Evolutionary conservation across 1,284 basidiomycete species (phyloP), one percentile per base, ranked within the genome.

Genomic region (Moesziomyces aphidis): DNA sequence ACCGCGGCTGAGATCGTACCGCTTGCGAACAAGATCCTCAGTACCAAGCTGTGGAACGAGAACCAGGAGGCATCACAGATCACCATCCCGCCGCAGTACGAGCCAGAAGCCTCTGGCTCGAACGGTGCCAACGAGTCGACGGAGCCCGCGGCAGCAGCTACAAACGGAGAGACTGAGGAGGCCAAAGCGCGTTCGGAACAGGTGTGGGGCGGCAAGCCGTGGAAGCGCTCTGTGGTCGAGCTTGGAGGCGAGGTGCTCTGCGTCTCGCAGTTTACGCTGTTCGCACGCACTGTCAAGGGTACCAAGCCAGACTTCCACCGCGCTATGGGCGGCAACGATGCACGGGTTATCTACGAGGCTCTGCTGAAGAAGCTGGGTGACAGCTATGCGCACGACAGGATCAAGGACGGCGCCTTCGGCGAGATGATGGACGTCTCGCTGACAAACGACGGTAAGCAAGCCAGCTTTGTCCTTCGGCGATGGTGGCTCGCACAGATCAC

Each of bases 361-460:
- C 55, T 83, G 22, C 66, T 83, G 42, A 61, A 54, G 28, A 67
- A 68, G 45, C 46, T 83, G 6, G 69, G 74, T 5, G 58, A 68
- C 19, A 49, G 48, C 23, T 83, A 83, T 45, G 36, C 52, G 26
- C 45, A 52, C 11, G 73, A 76, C 11, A 61, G 58, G 19, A 76
- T 83, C 64, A 76, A 79, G 48, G 75, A 83, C 34, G 82, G 82
- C 42, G 67, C 66, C 11, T 83, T 83, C 46, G 82, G 82, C 13
- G 80, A 76, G 44, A 83, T 83, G 82, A 83, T 83, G 82, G 79
- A 83, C 50, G 81, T 82, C 10, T 71, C 70, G 2, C 50, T 83
- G 7, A 73, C 77, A 1, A 83, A 83, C 44, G 81, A 83, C 46
- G 82, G 81, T 68, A 57, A n/a, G 62, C 39, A 42, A 19, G 31